Percentiles rank a stretch among this genome's conserved stretches.
Conservation (phyloP, 2,329 filamentous ascomycete genomes). For the Hypoxylon sp. region DNA sequence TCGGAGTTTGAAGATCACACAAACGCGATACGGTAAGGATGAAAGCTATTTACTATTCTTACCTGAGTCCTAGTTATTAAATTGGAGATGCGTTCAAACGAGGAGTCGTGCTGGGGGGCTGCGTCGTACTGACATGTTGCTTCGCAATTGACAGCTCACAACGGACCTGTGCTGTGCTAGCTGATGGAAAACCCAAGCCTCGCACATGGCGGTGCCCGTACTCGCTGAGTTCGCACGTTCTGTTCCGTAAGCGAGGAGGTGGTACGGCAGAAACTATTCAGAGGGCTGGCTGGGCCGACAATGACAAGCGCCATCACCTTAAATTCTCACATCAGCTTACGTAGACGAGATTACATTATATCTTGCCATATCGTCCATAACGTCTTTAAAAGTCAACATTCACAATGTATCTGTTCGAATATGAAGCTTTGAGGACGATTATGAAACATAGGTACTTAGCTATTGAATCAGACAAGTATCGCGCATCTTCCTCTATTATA, state of each 20-base stretch:
- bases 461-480: too few relatives aligned
- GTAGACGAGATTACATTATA: background rate
- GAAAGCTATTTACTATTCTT: background rate
- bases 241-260: background rate
- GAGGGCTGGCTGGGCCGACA: background rate
- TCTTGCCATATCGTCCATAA: too few relatives aligned
- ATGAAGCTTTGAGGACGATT: too few relatives aligned
- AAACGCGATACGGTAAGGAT: background rate
- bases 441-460: too few relatives aligned
- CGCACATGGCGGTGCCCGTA: background rate
- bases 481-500: too few relatives aligned
- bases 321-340: slow-evolving; percentile 28
- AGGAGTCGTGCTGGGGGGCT: too few relatives aligned
- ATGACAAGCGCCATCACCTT: slow-evolving; percentile 10
- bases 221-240: too few relatives aligned
- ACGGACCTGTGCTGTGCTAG: background rate
- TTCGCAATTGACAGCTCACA: too few relatives aligned
- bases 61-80: background rate
- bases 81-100: too few relatives aligned
- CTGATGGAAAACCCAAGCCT: background rate
- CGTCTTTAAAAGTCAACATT: too few relatives aligned
- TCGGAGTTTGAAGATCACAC: slow-evolving; percentile 3
- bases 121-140: too few relatives aligned
- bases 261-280: background rate
- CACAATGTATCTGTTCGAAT: too few relatives aligned